Base-by-base conservation (phyloP, 2,329 filamentous ascomycete species). In the Cladophialophora bantiana region DNA sequence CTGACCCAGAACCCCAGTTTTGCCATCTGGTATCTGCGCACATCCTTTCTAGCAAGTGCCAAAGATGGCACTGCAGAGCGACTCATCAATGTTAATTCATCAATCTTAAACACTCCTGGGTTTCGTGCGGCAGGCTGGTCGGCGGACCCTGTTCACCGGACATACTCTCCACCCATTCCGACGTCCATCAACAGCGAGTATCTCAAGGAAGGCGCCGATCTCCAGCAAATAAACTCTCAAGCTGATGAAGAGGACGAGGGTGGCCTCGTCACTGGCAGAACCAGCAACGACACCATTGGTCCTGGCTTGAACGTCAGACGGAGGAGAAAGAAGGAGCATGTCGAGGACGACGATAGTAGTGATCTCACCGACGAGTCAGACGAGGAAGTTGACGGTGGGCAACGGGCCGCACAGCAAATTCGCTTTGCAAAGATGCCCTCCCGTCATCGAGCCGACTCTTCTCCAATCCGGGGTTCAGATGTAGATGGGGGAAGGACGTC, bases 391-490 rank as follows among this genome's bases (percentile, higher is more conserved):
- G 84, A 87, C 26, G 75, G 74, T 45, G 71, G 71, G 53, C 75
- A 76, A 72, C 77, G 90, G 62, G 90, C 91, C 53, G 90, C 90
- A 2, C 92, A 96, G 76, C 92, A 96, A 77, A 97, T 98, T 77
- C 94, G 94, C 75, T 99, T 99, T 78, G 89, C 91, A 57, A 98
- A 98, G 80, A 94, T 97, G 92, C 94, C 95, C 0, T 86, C 97
- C 52, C 88, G 94, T 35, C 89, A 88, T 71, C 89, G 94, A 64
- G 92, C 94, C 32, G 94, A 92, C 10, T 97, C 94, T 0, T 97
- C 94, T 56, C 94, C 94, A 3, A 89, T 91, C 42, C 89, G 92
- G 55, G 81, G 79, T 35, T 79, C 78, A 68, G 65, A 78, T 75
- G 79, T 80, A 7, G 81, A 85, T 32, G 78, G 85, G n/a, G 78